Evolutionary conservation across 192 early-diverging fungal species (phyloP).

Genomic region (Glomus cerebriforme): DNA sequence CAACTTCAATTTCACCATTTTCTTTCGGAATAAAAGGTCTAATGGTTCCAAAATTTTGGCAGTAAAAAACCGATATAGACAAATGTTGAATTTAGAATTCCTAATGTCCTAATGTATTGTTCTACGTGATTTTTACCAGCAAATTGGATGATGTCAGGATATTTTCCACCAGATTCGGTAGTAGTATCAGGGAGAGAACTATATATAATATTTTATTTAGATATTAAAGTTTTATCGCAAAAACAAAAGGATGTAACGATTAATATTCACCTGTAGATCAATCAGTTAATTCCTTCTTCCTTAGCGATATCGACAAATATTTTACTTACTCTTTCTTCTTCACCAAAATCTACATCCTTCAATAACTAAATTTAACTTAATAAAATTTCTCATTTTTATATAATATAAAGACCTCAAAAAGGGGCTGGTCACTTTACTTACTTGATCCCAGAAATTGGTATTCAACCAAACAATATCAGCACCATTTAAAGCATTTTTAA

Average conservation of each 20-base stretch:
- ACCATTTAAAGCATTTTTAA: too few species aligned
- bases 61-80: neutral
- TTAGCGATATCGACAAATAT: neutral
- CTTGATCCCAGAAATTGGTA: too few species aligned
- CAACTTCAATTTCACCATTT: neutral
- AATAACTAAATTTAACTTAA: too few species aligned
- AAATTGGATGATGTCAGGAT: neutral
- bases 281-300: conserved; percentile 2
- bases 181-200: neutral
- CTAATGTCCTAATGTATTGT: neutral
- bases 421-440: too few species aligned
- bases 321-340: conserved; percentile 8
- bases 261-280: neutral
- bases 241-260: too few species aligned
- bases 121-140: neutral
- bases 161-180: too few species aligned
- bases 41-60: neutral
- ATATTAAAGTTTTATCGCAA: too few species aligned
- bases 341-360: neutral
- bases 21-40: neutral
- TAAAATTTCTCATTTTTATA: too few species aligned
- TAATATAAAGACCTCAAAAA: too few species aligned
- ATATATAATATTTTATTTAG: neutral
- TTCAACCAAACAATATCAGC: too few species aligned
- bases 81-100: conserved; percentile 18